Percentiles rank a stretch among this genome's conserved stretches.
Evolutionary conservation across 2,329 filamentous ascomycete species (phyloP).

Genomic region (Thermothelomyces thermophilus): DNA sequence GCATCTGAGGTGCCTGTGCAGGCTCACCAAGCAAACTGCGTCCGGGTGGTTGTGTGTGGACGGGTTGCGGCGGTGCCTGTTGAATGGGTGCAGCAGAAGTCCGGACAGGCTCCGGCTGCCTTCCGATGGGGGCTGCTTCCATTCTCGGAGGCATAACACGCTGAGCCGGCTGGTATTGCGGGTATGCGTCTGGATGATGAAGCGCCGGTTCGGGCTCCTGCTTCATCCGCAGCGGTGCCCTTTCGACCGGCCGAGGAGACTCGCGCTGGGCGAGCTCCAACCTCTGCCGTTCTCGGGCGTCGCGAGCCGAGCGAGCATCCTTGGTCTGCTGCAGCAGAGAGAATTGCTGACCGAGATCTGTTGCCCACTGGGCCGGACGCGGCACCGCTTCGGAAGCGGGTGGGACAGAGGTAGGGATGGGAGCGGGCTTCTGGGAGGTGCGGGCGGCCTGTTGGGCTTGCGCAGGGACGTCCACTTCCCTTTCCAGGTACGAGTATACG

Average conservation of each 20-base stretch:
- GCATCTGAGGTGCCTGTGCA: constrained; percentile 22
- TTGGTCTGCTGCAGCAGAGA: constrained; percentile 18
- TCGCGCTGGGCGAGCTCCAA: constrained; percentile 26
- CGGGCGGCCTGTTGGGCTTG: constrained; percentile 33
- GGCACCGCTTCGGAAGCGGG: constrained; percentile 29
- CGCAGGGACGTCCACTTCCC: constrained; percentile 33
- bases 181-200: constrained; percentile 42
- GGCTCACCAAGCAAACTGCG: constrained; percentile 17
- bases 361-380: constrained; percentile 19
- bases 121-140: constrained; percentile 36
- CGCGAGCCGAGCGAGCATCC: constrained; percentile 17
- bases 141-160: constrained; percentile 35
- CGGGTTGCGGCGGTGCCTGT: constrained; percentile 31
- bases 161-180: constrained; percentile 31
- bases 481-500: constrained; percentile 40
- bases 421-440: constrained; percentile 35
- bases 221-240: constrained; percentile 36
- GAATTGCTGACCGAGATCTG: constrained; percentile 15
- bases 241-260: constrained; percentile 23
- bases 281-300: constrained; percentile 21
- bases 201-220: constrained; percentile 41
- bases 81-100: constrained; percentile 28
- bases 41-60: constrained; percentile 27
- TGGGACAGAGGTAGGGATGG: constrained; percentile 23
- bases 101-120: constrained; percentile 40